Percentiles rank a stretch among this genome's conserved stretches.
phyloP scores from a whole-genome alignment of 1,284 basidiomycete genomes.

The Puccinia polysora region DNA sequence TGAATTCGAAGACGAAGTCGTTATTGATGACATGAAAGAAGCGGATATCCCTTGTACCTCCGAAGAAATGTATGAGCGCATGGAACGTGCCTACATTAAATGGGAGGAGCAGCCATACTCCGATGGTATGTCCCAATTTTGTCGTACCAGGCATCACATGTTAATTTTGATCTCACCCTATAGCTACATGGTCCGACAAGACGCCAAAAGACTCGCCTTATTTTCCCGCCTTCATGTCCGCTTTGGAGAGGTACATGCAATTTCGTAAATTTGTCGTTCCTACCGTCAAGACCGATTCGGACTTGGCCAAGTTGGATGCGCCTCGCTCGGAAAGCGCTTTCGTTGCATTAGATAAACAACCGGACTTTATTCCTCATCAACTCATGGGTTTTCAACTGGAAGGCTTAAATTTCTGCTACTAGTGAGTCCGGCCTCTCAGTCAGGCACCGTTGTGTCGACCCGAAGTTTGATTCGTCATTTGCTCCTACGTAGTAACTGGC shows the following conservation, averaged over 20 bases:
- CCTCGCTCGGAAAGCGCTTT: slow-evolving; percentile 49
- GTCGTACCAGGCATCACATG: slow-evolving; percentile 4
- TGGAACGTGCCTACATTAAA: slow-evolving; percentile 77
- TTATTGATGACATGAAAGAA: slow-evolving; percentile 46
- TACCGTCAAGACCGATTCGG: slow-evolving; percentile 53
- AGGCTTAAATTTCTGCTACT: slow-evolving; percentile 22
- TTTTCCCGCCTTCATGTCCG: slow-evolving; percentile 64
- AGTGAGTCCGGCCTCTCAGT: slow-evolving; percentile 4
- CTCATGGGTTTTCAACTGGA: slow-evolving; percentile 49
- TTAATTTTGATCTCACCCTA: slow-evolving; percentile 17
- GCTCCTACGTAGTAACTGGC: slow-evolving; percentile 65
- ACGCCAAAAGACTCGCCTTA: slow-evolving; percentile 57
- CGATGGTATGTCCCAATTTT: slow-evolving; percentile 60
- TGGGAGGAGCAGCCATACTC: slow-evolving; percentile 87
- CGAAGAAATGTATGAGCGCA: slow-evolving; percentile 59
- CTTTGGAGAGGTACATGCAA: slow-evolving; percentile 64
- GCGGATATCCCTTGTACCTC: slow-evolving; percentile 49
- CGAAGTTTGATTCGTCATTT: background rate
- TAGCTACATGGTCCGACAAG: slow-evolving; percentile 69
- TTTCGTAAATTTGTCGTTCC: slow-evolving; percentile 64
- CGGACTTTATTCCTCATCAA: slow-evolving; percentile 55
- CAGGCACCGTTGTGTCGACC: background rate
- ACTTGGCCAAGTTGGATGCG: slow-evolving; percentile 51
- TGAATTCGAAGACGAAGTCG: slow-evolving; percentile 26
- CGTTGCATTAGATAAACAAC: slow-evolving; percentile 54